Conservation (phyloP, 805 yeast species). For the Ogataea zsoltii region DNA sequence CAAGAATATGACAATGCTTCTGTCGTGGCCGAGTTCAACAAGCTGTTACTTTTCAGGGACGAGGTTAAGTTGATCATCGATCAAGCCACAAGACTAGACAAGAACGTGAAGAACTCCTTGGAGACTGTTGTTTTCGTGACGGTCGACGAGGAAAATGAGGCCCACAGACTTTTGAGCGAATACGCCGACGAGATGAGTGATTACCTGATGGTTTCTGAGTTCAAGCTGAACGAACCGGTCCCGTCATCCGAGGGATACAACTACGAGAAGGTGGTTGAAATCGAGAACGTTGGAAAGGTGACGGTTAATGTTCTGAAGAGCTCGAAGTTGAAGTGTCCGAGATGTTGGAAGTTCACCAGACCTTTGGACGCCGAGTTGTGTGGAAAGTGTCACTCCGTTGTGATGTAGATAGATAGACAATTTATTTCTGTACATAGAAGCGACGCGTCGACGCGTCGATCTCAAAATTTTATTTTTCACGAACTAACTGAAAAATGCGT, state of each 20-base stretch:
- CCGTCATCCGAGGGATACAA: conserved; percentile 23
- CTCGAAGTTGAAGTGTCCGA: conserved; percentile 68
- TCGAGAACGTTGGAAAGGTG: conserved; percentile 31
- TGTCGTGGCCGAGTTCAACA: conserved; percentile 45
- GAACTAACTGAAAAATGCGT: neutral
- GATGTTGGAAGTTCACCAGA: conserved; percentile 88
- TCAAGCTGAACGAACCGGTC: conserved; percentile 33
- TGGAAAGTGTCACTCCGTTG: conserved; percentile 55
- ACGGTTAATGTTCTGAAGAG: conserved; percentile 40
- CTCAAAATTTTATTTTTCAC: neutral
- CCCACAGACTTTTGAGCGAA: conserved; percentile 21
- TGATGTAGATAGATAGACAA: conserved; percentile 10
- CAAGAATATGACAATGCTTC: conserved; percentile 34
- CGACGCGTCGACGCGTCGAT: conserved; percentile 5
- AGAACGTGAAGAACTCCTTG: conserved; percentile 54
- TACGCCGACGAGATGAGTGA: conserved; percentile 51
- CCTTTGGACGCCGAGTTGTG: conserved; percentile 57
- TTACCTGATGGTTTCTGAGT: conserved; percentile 64
- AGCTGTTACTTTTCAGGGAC: conserved; percentile 50
- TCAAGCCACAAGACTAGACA: conserved; percentile 52
- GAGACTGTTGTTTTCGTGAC: conserved; percentile 52
- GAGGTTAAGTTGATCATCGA: conserved; percentile 55
- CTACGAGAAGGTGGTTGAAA: conserved; percentile 29
- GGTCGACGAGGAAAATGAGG: conserved; percentile 13
- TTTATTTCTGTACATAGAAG: conserved; percentile 10